These are phyloP conservation scores for Allantophomopsis cytisporea DNA, from an alignment of 2,329 filamentous ascomycete species.

Conservation along the genomic window DNA sequence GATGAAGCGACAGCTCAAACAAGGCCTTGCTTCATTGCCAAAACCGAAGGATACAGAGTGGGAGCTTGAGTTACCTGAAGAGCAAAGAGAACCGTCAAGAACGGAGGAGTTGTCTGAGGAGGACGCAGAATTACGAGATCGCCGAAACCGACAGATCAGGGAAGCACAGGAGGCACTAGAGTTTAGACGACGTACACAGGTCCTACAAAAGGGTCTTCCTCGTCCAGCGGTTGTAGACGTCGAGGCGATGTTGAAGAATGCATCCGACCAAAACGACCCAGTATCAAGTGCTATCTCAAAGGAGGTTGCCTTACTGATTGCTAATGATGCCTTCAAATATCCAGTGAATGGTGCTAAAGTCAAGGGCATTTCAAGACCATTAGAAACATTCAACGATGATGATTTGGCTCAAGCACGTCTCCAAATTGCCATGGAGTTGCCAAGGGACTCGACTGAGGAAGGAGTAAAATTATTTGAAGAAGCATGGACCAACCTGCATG, in stretches of 20 bases:
- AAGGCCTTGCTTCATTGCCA: slow-evolving; percentile 68
- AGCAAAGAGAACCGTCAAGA: slow-evolving; percentile 46
- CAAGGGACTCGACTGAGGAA: slow-evolving; percentile 33
- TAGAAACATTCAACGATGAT: slow-evolving; percentile 57
- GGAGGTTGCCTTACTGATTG: slow-evolving; percentile 70
- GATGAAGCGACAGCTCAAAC: slow-evolving; percentile 52
- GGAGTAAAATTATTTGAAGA: slow-evolving; percentile 35
- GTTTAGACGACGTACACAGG: slow-evolving; percentile 73
- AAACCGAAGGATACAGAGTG: slow-evolving; percentile 89
- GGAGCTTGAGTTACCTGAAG: slow-evolving; percentile 85
- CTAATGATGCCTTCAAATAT: slow-evolving; percentile 65
- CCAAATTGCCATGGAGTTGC: slow-evolving; percentile 41
- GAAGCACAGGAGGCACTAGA: slow-evolving; percentile 61
- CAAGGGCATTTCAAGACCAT: slow-evolving; percentile 40
- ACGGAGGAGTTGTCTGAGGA: slow-evolving; percentile 40
- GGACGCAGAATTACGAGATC: slow-evolving; percentile 61
- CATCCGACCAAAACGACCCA: slow-evolving; percentile 45
- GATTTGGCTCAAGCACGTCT: slow-evolving; percentile 63
- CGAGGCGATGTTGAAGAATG: slow-evolving; percentile 49
- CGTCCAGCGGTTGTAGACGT: slow-evolving; percentile 64
- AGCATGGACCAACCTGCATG: slow-evolving; percentile 37
- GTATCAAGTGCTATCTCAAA: slow-evolving; percentile 57
- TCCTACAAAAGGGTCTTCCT: slow-evolving; percentile 76
- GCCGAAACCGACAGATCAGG: slow-evolving; percentile 58
- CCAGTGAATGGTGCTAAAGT: slow-evolving; percentile 56